These are phyloP conservation scores for Tetraselmis striata DNA, from an alignment of 139 green algal genomes.

Conservation along the genomic window DNA sequence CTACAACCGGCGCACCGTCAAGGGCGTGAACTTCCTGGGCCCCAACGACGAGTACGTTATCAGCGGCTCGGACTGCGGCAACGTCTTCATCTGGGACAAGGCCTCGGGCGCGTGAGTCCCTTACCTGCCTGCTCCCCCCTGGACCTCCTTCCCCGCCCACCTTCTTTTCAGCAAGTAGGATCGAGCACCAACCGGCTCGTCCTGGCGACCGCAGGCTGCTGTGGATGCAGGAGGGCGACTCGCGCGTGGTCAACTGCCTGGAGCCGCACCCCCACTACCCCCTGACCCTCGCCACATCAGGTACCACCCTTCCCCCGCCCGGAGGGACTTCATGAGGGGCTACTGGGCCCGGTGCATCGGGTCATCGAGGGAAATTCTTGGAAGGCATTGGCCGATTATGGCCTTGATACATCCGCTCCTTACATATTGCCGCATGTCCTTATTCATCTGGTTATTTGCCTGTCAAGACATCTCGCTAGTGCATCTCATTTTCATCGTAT, in stretches of 20 bases:
- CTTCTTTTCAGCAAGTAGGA: too few relatives aligned
- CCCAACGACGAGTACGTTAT: constrained; percentile 41
- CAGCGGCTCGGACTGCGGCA: constrained; percentile 72
- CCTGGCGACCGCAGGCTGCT: constrained; percentile 16
- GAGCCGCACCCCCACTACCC: constrained; percentile 43
- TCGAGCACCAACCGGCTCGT: too few relatives aligned
- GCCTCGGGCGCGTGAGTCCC: constrained; percentile 6
- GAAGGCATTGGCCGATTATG: too few relatives aligned
- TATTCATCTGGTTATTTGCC: too few relatives aligned
- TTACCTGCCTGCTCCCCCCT: too few relatives aligned
- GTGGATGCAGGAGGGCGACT: constrained; percentile 27
- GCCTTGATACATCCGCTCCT: too few relatives aligned
- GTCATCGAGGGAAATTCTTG: background rate
- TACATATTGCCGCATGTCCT: too few relatives aligned
- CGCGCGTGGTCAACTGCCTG: constrained; percentile 50
- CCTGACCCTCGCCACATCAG: constrained; percentile 35
- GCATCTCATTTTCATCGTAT: background rate
- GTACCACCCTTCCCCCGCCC: background rate
- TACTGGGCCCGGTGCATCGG: background rate
- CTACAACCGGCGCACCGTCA: constrained; percentile 51
- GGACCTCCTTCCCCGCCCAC: too few relatives aligned
- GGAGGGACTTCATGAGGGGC: background rate
- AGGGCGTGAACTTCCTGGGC: constrained; percentile 40
- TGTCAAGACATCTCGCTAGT: too few relatives aligned
- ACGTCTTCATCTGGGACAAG: constrained; percentile 63